Evolutionary conservation across 2,329 filamentous ascomycete species (phyloP).

Genomic region (Cercospora sp.): DNA sequence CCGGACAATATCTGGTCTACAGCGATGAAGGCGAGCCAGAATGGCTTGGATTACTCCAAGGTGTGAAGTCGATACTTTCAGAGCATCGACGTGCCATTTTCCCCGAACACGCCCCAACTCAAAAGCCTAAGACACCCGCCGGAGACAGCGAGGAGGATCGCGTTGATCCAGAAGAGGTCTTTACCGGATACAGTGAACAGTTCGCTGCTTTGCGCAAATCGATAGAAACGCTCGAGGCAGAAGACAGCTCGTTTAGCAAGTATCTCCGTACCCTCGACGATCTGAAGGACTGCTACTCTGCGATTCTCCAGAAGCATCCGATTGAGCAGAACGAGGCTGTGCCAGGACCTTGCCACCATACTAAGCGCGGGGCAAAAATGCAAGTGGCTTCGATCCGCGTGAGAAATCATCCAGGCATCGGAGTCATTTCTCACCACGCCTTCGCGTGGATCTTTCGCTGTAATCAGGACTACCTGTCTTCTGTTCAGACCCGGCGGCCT

Average conservation of each 20-base stretch:
- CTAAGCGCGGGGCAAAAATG: background rate
- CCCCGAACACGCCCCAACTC: background rate
- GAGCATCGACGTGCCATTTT: conserved; percentile 9
- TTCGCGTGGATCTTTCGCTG: conserved; percentile 26
- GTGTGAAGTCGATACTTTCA: conserved; percentile 22
- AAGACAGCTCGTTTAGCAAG: conserved; percentile 23
- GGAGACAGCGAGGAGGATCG: background rate
- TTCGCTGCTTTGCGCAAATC: conserved; percentile 14
- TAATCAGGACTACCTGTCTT: conserved; percentile 19
- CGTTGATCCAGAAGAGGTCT: conserved; percentile 12
- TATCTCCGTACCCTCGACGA: conserved; percentile 21
- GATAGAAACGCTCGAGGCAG: conserved; percentile 21
- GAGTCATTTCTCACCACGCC: conserved; percentile 9
- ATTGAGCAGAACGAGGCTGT: background rate
- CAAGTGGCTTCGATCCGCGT: background rate
- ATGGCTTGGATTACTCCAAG: conserved; percentile 24
- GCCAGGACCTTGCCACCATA: background rate
- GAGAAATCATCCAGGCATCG: conserved; percentile 5
- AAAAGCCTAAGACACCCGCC: background rate
- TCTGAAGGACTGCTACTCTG: conserved; percentile 13
- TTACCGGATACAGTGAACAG: conserved; percentile 14
- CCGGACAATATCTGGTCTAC: conserved; percentile 26
- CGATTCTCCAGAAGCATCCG: conserved; percentile 2
- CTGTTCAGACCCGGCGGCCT: conserved; percentile 18
- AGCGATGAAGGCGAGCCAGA: conserved; percentile 20